Base-by-base conservation (phyloP, 2,329 filamentous ascomycete genomes). In the Elsinoe perseae region DNA sequence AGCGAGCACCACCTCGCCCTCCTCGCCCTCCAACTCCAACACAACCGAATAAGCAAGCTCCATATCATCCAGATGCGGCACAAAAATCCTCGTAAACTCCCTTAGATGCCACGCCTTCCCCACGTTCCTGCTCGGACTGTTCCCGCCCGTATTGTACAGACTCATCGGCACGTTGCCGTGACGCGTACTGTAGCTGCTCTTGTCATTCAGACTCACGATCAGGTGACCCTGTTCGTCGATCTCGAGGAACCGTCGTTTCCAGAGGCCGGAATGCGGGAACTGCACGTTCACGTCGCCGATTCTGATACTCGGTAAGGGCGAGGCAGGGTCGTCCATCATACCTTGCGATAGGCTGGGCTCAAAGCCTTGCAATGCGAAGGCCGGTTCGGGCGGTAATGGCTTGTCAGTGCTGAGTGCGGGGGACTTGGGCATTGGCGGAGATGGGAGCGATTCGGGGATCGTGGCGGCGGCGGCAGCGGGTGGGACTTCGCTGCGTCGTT, bases 281-380 rank as follows among this genome's bases (percentile, higher is more conserved):
- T 98, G 93, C 9, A 97, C 88, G 65, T 98, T 97, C 61, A 98
- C 85, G 65, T 96, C 89, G 50, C 91, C 89, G 70, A 95, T 80
- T 60, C 86, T 84, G 2, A 88, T 77, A 23, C 85, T 77, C 54
- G 83, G 74, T n/a, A 52, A 30, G 4, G 53, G 40, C 3, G 38
- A 44, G 23, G 25, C 10, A 20, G 53, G 20, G 10, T 21, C 32
- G 30, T 38, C 28, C 25, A 54, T 38, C 52, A 43, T 46, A 7
- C 23, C 42, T 18, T n/a, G 23, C 20, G 53, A 46, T 27, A 56
- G 53, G 38, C 40, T 46, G 20, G 53, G 53, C 9, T 48, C 53
- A 27, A 56, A 46, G 40, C 40, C 53, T 6, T 34, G 25, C 14
- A 52, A 20, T 3, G 48, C 30, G 16, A 36, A 52, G 28, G 48